Evolutionary conservation across 345 rosid species (phyloP).

Genomic region (Syzygium oleosum): DNA sequence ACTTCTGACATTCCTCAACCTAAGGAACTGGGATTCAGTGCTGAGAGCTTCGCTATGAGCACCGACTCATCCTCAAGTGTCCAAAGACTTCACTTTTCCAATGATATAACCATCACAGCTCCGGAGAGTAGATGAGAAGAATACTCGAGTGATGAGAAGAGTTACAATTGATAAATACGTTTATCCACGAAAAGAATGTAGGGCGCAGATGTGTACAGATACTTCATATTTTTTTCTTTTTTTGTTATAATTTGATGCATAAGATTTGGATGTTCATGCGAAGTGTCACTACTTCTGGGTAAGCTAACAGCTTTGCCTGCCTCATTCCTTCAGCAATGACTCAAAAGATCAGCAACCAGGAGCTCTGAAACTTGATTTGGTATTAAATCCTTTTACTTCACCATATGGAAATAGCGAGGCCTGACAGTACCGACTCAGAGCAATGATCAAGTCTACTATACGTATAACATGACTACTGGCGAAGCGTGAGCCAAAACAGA

Average conservation of each 20-base stretch:
- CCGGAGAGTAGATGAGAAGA: background rate
- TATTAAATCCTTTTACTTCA: background rate
- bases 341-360: background rate
- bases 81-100: background rate
- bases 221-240: background rate
- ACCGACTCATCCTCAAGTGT: slow-evolving; percentile 6
- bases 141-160: background rate
- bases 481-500: no score
- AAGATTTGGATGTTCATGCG: background rate
- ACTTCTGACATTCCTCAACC: slow-evolving; percentile 21
- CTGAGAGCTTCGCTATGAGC: background rate
- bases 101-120: slow-evolving; percentile 8
- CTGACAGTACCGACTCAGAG: no score
- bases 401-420: no score
- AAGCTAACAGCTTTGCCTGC: background rate
- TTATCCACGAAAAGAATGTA: background rate
- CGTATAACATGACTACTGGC: no score
- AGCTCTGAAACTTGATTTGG: background rate
- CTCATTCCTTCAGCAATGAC: background rate
- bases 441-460: no score
- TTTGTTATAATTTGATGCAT: no score
- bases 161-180: background rate
- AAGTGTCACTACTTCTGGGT: background rate
- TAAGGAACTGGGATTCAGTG: slow-evolving; percentile 20
- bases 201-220: background rate